A percentile compares a stretch with the other conserved stretches of the same genome.
These are phyloP conservation scores for Glaciozyma antarctica DNA, from an alignment of 768 basidiomycete species.

Conservation along the genomic window DNA sequence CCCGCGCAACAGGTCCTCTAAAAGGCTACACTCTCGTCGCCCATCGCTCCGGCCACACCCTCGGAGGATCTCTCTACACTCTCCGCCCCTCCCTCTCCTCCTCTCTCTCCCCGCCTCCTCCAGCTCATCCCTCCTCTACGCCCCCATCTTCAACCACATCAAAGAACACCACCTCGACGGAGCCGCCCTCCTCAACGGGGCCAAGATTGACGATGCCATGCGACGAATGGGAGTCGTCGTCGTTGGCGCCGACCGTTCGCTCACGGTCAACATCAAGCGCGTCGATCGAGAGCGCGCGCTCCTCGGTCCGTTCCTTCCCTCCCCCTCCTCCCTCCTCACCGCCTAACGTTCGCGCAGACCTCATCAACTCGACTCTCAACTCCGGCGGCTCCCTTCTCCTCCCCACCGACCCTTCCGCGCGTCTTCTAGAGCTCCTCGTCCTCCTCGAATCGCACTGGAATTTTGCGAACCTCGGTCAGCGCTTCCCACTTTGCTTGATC, in stretches of 20 bases:
- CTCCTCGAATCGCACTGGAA: constrained; percentile 96
- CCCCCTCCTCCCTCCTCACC: background rate
- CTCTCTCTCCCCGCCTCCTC: constrained; percentile 28
- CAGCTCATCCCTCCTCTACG: constrained; percentile 80
- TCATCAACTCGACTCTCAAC: constrained; percentile 74
- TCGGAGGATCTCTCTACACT: constrained; percentile 97
- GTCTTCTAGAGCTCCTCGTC: constrained; percentile 91
- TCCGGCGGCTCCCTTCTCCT: constrained; percentile 59
- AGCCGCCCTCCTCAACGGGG: constrained; percentile 58
- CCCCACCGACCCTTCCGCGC: constrained; percentile 86
- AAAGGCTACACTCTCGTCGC: constrained; percentile 64
- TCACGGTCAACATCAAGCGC: constrained; percentile 71
- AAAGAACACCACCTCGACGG: constrained; percentile 90
- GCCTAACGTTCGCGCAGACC: constrained; percentile 47
- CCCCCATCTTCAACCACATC: constrained; percentile 92
- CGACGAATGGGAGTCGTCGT: constrained; percentile 86
- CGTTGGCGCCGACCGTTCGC: constrained; percentile 77
- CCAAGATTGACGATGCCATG: constrained; percentile 58
- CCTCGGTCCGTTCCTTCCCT: constrained; percentile 48
- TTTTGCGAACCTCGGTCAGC: constrained; percentile 42
- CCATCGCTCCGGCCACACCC: constrained; percentile 85
- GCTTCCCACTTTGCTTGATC: constrained; percentile 77
- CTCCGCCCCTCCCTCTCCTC: constrained; percentile 86
- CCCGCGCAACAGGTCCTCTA: constrained; percentile 1
- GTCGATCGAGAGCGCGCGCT: constrained; percentile 84